Percentiles rank a stretch among this genome's conserved stretches.
Conservation (phyloP, 1,284 basidiomycete species). For the Exsudoporus floridanus region DNA sequence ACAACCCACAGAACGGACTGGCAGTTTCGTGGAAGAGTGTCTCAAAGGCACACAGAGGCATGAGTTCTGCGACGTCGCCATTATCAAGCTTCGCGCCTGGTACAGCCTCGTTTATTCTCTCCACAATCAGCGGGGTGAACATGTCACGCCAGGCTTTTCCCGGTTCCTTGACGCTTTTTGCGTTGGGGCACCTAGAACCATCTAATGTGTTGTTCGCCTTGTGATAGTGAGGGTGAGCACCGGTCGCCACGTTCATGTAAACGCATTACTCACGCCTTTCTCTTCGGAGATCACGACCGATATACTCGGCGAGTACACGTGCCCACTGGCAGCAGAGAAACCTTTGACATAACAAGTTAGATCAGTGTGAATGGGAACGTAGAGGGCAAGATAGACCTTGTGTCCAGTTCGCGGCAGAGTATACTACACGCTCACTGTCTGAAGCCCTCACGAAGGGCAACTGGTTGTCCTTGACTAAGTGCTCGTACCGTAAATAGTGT, state of each 20-base stretch:
- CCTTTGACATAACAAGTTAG: slow-evolving; percentile 39
- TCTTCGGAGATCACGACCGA: slow-evolving; percentile 58
- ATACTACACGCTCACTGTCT: slow-evolving; percentile 58
- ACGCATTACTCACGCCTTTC: slow-evolving; percentile 44
- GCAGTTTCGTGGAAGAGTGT: slow-evolving; percentile 53
- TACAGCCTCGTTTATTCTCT: slow-evolving; percentile 59
- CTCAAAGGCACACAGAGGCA: slow-evolving; percentile 80
- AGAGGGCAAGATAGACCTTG: slow-evolving; percentile 41
- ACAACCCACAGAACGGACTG: slow-evolving; percentile 74
- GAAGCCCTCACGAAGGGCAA: slow-evolving; percentile 71
- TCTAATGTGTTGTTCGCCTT: slow-evolving; percentile 75
- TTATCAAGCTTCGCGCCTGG: slow-evolving; percentile 61
- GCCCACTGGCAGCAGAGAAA: slow-evolving; percentile 48
- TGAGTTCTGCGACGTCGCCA: slow-evolving; percentile 59
- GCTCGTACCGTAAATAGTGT: slow-evolving; percentile 52
- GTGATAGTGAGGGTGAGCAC: slow-evolving; percentile 9
- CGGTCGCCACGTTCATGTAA: neutral
- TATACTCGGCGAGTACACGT: slow-evolving; percentile 43
- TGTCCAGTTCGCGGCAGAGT: slow-evolving; percentile 72
- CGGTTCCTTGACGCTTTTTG: slow-evolving; percentile 46
- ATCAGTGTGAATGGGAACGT: neutral
- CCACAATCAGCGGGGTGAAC: slow-evolving; percentile 58
- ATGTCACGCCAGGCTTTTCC: slow-evolving; percentile 52
- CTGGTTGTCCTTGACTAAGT: slow-evolving; percentile 44
- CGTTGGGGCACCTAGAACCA: slow-evolving; percentile 64